Conservation (phyloP, 2,329 filamentous ascomycete species). For the Fusarium austroafricanum region DNA sequence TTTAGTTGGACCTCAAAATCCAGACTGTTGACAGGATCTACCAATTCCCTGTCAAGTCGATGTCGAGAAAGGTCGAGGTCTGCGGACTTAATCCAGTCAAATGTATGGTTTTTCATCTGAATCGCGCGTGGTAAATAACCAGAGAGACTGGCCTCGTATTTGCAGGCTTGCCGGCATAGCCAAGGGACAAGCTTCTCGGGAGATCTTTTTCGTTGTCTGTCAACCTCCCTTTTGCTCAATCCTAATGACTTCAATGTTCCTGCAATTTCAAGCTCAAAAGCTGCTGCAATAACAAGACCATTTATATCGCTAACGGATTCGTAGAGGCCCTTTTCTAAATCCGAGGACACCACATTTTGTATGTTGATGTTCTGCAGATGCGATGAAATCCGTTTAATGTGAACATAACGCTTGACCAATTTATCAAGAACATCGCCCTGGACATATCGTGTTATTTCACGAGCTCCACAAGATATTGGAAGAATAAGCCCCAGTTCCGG, state of each 20-base stretch:
- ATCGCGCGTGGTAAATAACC: slow-evolving; percentile 43
- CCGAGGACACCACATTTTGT: slow-evolving; percentile 27
- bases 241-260: slow-evolving; percentile 37
- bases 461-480: slow-evolving; percentile 15
- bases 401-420: slow-evolving; percentile 30
- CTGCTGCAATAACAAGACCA: slow-evolving; percentile 43
- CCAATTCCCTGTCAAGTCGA: slow-evolving; percentile 36
- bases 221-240: background rate
- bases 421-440: slow-evolving; percentile 37
- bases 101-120: slow-evolving; percentile 45
- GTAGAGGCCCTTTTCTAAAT: slow-evolving; percentile 17
- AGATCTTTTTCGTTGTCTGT: background rate
- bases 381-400: slow-evolving; percentile 14
- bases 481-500: slow-evolving; percentile 27
- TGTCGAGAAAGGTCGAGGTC: slow-evolving; percentile 34
- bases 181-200: slow-evolving; percentile 28
- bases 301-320: slow-evolving; percentile 49
- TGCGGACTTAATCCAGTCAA: slow-evolving; percentile 43
- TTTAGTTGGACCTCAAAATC: slow-evolving; percentile 18
- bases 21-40: background rate
- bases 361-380: slow-evolving; percentile 35
- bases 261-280: slow-evolving; percentile 36
- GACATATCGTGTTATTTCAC: slow-evolving; percentile 43
- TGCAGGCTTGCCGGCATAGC: slow-evolving; percentile 45
- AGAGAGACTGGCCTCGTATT: slow-evolving; percentile 39